phyloP scores from a whole-genome alignment of 352 stramenopile species.

The Globisporangium barbulae region DNA sequence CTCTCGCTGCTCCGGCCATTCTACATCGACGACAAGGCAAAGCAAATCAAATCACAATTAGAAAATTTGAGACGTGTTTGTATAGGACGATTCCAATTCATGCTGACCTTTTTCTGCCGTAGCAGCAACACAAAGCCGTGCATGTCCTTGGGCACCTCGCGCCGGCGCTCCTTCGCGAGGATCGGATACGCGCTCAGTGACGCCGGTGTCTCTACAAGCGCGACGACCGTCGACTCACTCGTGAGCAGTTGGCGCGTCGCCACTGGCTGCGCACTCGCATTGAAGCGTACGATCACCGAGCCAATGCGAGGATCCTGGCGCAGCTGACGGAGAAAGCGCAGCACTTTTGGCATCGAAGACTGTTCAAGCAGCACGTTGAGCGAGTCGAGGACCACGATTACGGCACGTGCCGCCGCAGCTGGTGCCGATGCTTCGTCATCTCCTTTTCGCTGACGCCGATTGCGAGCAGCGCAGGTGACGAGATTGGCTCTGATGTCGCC shows the following conservation, averaged over 20 bases:
- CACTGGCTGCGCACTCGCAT: conserved; percentile 27
- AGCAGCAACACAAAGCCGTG: conserved; percentile 56
- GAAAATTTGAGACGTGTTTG: not conserved
- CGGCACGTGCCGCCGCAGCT: conserved; percentile 23
- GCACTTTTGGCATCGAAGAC: conserved; percentile 35
- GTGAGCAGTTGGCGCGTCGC: conserved; percentile 27
- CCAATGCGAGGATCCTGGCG: conserved; percentile 29
- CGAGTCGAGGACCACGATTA: conserved; percentile 64
- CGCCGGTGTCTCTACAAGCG: conserved; percentile 50
- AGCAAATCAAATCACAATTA: not conserved
- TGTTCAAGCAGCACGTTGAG: conserved; percentile 59
- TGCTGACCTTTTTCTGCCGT: conserved; percentile 59
- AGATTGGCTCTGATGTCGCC: conserved; percentile 27
- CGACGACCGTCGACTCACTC: conserved; percentile 40
- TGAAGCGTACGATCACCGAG: conserved; percentile 45
- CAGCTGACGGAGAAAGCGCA: conserved; percentile 41
- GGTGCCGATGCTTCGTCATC: not conserved
- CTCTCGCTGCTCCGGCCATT: conserved; percentile 62
- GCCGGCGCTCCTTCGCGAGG: conserved; percentile 52
- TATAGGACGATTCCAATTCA: not conserved
- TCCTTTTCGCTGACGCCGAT: not conserved
- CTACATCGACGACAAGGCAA: conserved; percentile 22
- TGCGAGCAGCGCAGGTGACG: not conserved
- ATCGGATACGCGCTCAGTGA: conserved; percentile 58
- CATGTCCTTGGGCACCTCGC: conserved; percentile 56